These are phyloP conservation scores for Westerdykella sp. DNA, from an alignment of 2,329 filamentous ascomycete species.

Conservation along the genomic window DNA sequence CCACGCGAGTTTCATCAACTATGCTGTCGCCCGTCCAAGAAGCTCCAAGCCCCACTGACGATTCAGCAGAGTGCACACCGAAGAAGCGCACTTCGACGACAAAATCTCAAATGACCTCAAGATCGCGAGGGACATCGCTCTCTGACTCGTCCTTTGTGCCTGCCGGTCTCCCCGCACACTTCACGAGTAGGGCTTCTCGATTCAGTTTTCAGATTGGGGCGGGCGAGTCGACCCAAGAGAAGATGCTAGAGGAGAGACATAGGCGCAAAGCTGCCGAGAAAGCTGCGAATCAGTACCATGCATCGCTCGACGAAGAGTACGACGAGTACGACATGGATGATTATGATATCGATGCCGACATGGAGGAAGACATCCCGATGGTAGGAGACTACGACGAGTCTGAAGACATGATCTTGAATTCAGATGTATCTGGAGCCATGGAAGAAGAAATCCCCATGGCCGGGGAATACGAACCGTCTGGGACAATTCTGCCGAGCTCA, in stretches of 20 bases:
- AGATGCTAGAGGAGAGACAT: conserved; percentile 66
- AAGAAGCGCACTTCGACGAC: conserved; percentile 26
- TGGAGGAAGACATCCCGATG: conserved; percentile 61
- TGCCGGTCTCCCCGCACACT: conserved; percentile 39
- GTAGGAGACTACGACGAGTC: conserved; percentile 5
- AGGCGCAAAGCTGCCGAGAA: conserved; percentile 60
- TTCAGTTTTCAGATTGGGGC: conserved; percentile 80
- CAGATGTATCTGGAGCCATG: conserved; percentile 45
- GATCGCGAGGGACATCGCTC: conserved; percentile 34
- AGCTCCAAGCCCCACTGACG: conserved; percentile 20
- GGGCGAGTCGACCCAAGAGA: conserved; percentile 60
- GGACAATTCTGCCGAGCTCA: not conserved
- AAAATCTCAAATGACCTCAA: conserved; percentile 30
- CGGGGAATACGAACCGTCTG: conserved; percentile 31
- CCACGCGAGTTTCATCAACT: conserved; percentile 8
- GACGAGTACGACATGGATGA: conserved; percentile 38
- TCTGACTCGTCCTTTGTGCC: conserved; percentile 33
- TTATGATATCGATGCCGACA: conserved; percentile 51
- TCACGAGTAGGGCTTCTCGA: conserved; percentile 63
- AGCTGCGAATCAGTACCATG: conserved; percentile 37
- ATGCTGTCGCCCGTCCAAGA: conserved; percentile 33
- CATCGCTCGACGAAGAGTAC: conserved; percentile 33
- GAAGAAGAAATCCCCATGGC: conserved; percentile 53
- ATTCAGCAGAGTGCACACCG: conserved; percentile 21
- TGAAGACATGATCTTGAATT: conserved; percentile 39